phyloP scores from a whole-genome alignment of 495 filamentous ascomycete species.

The Penicillium crystallinum region DNA sequence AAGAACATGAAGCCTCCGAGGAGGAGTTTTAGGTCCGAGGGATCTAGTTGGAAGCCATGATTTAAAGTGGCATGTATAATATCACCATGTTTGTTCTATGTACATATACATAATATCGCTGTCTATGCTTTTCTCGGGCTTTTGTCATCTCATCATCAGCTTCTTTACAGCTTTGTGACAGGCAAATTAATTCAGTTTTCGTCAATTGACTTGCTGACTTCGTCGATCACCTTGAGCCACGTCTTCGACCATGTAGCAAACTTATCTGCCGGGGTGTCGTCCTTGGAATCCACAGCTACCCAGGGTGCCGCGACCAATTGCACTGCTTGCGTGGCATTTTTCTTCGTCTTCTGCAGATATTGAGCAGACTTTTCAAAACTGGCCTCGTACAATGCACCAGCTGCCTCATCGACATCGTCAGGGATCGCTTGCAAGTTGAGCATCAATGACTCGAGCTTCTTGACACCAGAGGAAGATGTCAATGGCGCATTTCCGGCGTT shows the following conservation, averaged over 20 bases:
- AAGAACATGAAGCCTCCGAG: slow-evolving; percentile 16
- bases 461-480: slow-evolving; percentile 8
- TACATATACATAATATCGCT: slow-evolving; percentile 14
- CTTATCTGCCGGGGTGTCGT: slow-evolving; percentile 33
- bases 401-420: slow-evolving; percentile 44
- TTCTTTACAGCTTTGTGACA: not conserved
- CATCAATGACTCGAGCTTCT: slow-evolving; percentile 31
- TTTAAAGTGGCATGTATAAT: slow-evolving; percentile 7
- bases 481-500: slow-evolving; percentile 17
- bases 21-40: slow-evolving; percentile 8
- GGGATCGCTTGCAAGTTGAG: slow-evolving; percentile 33
- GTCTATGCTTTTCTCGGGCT: slow-evolving; percentile 6
- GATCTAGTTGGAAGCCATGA: not conserved
- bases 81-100: slow-evolving; percentile 10
- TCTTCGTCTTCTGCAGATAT: slow-evolving; percentile 25
- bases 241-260: slow-evolving; percentile 45
- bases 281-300: slow-evolving; percentile 8
- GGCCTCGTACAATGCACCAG: slow-evolving; percentile 45
- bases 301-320: slow-evolving; percentile 24
- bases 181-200: not conserved
- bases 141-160: not conserved
- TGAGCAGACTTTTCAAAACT: slow-evolving; percentile 24
- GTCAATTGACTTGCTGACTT: slow-evolving; percentile 33
- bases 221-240: slow-evolving; percentile 44
- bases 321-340: slow-evolving; percentile 28